Evolutionary conservation across 1,284 basidiomycete genomes (phyloP).

Genomic region (Rhodotorula sp.): DNA sequence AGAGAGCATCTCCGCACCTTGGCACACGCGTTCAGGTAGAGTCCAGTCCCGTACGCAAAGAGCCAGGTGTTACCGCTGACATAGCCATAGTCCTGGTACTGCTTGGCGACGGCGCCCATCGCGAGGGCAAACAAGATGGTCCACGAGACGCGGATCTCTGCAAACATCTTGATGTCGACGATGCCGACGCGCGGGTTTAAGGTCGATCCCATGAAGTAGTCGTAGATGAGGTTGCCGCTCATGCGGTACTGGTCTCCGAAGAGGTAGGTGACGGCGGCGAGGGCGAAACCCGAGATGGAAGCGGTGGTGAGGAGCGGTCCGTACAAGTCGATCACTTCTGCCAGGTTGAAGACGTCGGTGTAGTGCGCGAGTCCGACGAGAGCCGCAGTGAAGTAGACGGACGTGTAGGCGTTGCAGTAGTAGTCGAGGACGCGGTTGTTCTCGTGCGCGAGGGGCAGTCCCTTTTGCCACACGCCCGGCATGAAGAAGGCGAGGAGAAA

Average conservation of each 20-base stretch:
- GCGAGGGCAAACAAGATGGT: slow-evolving; percentile 90
- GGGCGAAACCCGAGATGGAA: slow-evolving; percentile 83
- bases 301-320: slow-evolving; percentile 94
- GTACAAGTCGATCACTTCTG: slow-evolving; percentile 94
- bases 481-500: slow-evolving; percentile 84
- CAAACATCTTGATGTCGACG: slow-evolving; percentile 96
- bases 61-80: slow-evolving; percentile 96
- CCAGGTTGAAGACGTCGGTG: slow-evolving; percentile 81
- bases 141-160: slow-evolving; percentile 97
- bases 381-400: slow-evolving; percentile 80
- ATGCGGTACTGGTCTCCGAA: slow-evolving; percentile 79
- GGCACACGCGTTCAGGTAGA: slow-evolving; percentile 91
- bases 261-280: slow-evolving; percentile 77
- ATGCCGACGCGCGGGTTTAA: slow-evolving; percentile 92
- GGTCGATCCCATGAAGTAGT: slow-evolving; percentile 87
- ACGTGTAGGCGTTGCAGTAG: slow-evolving; percentile 91
- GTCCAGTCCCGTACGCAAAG: slow-evolving; percentile 91
- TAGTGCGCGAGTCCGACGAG: slow-evolving; percentile 76
- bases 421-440: slow-evolving; percentile 90
- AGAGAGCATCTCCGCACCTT: slow-evolving; percentile 39
- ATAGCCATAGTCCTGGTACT: slow-evolving; percentile 88
- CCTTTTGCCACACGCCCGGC: slow-evolving; percentile 90
- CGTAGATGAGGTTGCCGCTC: slow-evolving; percentile 90
- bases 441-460: slow-evolving; percentile 86
- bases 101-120: slow-evolving; percentile 89